Evolutionary conservation across 2,329 filamentous ascomycete genomes (phyloP), one percentile per base, ranked within the genome.

Genomic region (Phyllosticta citriasiana): DNA sequence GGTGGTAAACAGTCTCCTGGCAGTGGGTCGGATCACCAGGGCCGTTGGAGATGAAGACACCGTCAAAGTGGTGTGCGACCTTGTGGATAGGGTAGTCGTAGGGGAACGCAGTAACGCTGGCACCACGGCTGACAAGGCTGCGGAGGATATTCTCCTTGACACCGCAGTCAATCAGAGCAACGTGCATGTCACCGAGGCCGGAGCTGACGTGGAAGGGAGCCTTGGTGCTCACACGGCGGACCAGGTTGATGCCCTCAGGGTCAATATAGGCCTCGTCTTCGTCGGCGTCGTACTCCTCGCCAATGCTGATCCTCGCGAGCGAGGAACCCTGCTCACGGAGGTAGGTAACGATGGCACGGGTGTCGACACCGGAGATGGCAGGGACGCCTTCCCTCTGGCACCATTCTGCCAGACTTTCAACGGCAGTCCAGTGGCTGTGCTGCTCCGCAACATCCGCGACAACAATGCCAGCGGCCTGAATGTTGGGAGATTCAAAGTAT

Each of bases 61-160:
- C 94, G 69, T 99, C 94, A 70, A 96, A 97, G 82, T 97, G 91
- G 77, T 95, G 89, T 62, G 94, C 89, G 47, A 97, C 89, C 83
- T 97, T 97, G 84, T 97, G 92, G 74, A 99, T 94, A 59, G 92
- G 93, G 79, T 94, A 97, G 80, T 97, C 87, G 78, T 88, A 97
- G 63, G 94, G 94, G 81, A 99, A 95, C 70, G 91, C 89, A 51
- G 94, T 97, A 65, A 96, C 89, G 65, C 89, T 92, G 59, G 92
- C 90, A 64, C 94, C 94, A 65, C 94, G 91, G 77, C 84, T 87
- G 71, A 97, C 92, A 63, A 99, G 82, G 74, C 89, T 95, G 71
- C 94, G 91, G 63, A 99, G 86, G 70, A 99, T 99, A 81, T 99
- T 99, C 84, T 99, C 94, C 84, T 99, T 99, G 68, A 97, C 94